phyloP scores from a whole-genome alignment of 2,329 filamentous ascomycete genomes.

The Talaromyces albobiverticillius region DNA sequence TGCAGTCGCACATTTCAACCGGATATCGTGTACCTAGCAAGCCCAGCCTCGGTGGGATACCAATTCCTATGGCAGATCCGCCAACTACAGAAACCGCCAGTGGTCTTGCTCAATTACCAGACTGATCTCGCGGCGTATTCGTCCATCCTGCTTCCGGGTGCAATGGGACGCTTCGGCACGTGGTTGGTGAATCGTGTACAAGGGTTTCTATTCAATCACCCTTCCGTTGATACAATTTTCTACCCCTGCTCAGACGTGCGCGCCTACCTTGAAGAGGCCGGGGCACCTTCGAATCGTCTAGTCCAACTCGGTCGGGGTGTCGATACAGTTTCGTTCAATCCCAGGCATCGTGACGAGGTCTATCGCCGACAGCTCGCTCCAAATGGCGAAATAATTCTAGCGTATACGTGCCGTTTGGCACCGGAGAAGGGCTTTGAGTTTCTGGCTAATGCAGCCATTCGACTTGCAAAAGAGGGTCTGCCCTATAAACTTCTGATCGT shows the following conservation, averaged over 20 bases:
- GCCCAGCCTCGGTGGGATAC: slow-evolving; percentile 67
- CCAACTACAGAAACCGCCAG: slow-evolving; percentile 55
- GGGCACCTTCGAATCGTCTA: slow-evolving; percentile 57
- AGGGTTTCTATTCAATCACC: slow-evolving; percentile 63
- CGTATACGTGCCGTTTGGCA: slow-evolving; percentile 65
- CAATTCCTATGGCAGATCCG: slow-evolving; percentile 68
- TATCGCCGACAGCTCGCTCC: slow-evolving; percentile 58
- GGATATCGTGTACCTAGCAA: slow-evolving; percentile 68
- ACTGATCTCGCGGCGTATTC: slow-evolving; percentile 69
- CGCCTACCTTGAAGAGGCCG: slow-evolving; percentile 58
- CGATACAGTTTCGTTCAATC: slow-evolving; percentile 61
- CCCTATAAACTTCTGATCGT: slow-evolving; percentile 65
- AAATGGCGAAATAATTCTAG: slow-evolving; percentile 61
- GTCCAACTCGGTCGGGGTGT: slow-evolving; percentile 64
- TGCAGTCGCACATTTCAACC: slow-evolving; percentile 63
- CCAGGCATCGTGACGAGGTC: slow-evolving; percentile 49
- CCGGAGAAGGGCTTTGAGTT: slow-evolving; percentile 71
- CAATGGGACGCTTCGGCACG: slow-evolving; percentile 60
- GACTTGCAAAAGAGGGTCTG: slow-evolving; percentile 55
- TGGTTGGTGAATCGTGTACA: slow-evolving; percentile 63
- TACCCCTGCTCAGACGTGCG: slow-evolving; percentile 65
- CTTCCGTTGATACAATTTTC: slow-evolving; percentile 63
- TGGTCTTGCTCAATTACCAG: slow-evolving; percentile 68
- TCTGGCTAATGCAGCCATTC: slow-evolving; percentile 54
- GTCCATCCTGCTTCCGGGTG: slow-evolving; percentile 64